phyloP scores from a whole-genome alignment of 2,329 filamentous ascomycete species.

The Huntiella omanensis region DNA sequence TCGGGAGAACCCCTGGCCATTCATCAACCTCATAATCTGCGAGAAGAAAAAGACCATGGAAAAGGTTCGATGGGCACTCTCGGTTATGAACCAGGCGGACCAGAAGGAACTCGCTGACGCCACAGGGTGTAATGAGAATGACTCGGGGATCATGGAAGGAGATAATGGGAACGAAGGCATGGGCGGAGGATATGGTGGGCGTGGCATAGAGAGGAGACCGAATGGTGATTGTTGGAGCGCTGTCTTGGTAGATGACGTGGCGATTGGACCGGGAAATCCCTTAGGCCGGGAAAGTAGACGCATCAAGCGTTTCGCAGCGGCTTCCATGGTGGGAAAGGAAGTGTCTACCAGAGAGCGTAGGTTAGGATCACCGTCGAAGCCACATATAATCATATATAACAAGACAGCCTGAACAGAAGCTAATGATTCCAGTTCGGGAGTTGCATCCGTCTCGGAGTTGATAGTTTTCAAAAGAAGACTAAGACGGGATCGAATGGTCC shows the following conservation, averaged over 20 bases:
- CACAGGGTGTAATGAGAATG: too few species aligned
- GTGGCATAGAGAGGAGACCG: not conserved
- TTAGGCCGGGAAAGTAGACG: too few species aligned
- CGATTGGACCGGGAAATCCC: too few species aligned
- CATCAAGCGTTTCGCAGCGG: not conserved
- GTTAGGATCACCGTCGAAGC: slow-evolving; percentile 25
- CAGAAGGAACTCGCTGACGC: slow-evolving; percentile 25
- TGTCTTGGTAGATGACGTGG: too few species aligned
- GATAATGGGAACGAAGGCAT: slow-evolving; percentile 19
- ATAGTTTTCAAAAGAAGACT: slow-evolving; percentile 22
- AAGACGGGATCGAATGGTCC: slow-evolving; percentile 26
- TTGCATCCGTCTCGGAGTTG: slow-evolving; percentile 14
- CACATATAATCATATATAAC: slow-evolving; percentile 26
- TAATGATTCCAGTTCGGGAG: slow-evolving; percentile 18
- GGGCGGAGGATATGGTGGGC: not conserved
- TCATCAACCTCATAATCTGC: slow-evolving; percentile 20
- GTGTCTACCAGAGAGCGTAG: slow-evolving; percentile 17
- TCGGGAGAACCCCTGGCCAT: slow-evolving; percentile 13
- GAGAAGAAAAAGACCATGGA: slow-evolving; percentile 29
- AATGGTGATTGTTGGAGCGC: too few species aligned
- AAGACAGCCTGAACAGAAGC: slow-evolving; percentile 24
- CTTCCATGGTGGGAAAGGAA: slow-evolving; percentile 13
- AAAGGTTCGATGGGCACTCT: slow-evolving; percentile 33
- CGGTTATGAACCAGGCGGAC: slow-evolving; percentile 32
- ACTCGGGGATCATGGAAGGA: too few species aligned